phyloP scores from a whole-genome alignment of 192 early-diverging fungal species.

The Backusella morwellensis region DNA sequence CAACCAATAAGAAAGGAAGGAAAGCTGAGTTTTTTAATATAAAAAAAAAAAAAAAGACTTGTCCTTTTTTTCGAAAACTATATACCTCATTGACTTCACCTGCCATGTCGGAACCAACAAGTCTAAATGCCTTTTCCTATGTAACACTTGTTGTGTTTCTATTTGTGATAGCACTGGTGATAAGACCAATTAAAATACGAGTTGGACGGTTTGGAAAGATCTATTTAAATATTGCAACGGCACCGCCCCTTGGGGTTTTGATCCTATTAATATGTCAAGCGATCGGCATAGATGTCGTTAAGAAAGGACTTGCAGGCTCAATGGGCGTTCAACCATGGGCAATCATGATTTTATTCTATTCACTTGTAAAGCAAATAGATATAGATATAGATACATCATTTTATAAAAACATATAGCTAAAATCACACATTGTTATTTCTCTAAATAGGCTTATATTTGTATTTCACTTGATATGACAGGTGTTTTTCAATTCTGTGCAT shows the following conservation, averaged over 20 bases:
- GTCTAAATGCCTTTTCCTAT: conserved; percentile 52
- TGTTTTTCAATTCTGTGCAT: conserved; percentile 72
- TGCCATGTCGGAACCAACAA: not conserved
- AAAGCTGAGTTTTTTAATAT: not conserved
- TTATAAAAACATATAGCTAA: not conserved
- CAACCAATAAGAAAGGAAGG: not conserved
- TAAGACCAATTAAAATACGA: conserved; percentile 55
- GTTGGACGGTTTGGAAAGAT: conserved; percentile 18
- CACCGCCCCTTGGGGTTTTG: conserved; percentile 66
- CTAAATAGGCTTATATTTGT: conserved; percentile 71
- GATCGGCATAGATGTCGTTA: conserved; percentile 42
- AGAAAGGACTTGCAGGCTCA: conserved; percentile 58
- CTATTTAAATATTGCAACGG: conserved; percentile 66
- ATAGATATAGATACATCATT: too few relatives aligned
- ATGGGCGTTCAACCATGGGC: conserved; percentile 73
- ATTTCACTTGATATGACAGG: conserved; percentile 83
- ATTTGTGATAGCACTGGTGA: conserved; percentile 56
- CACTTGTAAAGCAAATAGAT: conserved; percentile 42
- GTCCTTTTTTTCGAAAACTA: not conserved
- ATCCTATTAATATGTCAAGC: conserved; percentile 61
- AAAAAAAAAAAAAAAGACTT: not conserved
- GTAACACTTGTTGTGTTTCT: conserved; percentile 60
- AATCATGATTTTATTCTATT: conserved; percentile 80
- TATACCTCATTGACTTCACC: not conserved
- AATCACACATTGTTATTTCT: not conserved